These are phyloP conservation scores for Tolypocladium album DNA, from an alignment of 2,329 filamentous ascomycete genomes.

Conservation along the genomic window DNA sequence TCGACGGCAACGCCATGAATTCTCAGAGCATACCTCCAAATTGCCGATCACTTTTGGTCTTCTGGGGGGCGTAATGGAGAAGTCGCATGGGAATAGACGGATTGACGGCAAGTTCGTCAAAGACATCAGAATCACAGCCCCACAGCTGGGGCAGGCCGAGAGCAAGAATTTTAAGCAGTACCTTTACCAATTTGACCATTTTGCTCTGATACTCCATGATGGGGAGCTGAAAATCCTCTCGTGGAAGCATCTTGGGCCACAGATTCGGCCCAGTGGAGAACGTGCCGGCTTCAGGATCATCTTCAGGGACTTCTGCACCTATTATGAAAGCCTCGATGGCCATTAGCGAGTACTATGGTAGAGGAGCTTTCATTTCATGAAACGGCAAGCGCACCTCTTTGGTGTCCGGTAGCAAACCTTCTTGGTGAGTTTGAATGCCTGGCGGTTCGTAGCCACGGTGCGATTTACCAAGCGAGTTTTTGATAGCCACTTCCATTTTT, in stretches of 20 bases:
- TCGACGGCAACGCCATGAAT: background rate
- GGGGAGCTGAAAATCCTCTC: background rate
- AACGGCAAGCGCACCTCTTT: background rate
- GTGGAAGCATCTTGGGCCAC: background rate
- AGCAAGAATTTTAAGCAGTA: background rate
- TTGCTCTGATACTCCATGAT: constrained; percentile 1
- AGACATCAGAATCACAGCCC: background rate
- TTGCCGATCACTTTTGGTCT: constrained; percentile 9
- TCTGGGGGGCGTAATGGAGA: constrained; percentile 15
- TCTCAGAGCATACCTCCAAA: constrained; percentile 8
- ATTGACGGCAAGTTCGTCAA: constrained; percentile 1
- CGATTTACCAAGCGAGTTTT: constrained; percentile 15
- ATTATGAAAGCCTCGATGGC: background rate
- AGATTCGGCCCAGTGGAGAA: constrained; percentile 2
- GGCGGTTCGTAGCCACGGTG: constrained; percentile 17
- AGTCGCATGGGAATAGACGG: constrained; percentile 9
- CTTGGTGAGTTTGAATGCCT: constrained; percentile 16
- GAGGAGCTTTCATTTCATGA: background rate
- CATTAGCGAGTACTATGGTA: background rate
- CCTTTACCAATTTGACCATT: background rate
- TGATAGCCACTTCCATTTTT: constrained; percentile 14
- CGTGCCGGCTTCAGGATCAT: constrained; percentile 1
- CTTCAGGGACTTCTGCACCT: background rate
- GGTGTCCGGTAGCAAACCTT: constrained; percentile 15
- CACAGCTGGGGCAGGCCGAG: background rate